Evolutionary conservation across 1,284 basidiomycete genomes (phyloP).

Genomic region (Irpex lacteus): DNA sequence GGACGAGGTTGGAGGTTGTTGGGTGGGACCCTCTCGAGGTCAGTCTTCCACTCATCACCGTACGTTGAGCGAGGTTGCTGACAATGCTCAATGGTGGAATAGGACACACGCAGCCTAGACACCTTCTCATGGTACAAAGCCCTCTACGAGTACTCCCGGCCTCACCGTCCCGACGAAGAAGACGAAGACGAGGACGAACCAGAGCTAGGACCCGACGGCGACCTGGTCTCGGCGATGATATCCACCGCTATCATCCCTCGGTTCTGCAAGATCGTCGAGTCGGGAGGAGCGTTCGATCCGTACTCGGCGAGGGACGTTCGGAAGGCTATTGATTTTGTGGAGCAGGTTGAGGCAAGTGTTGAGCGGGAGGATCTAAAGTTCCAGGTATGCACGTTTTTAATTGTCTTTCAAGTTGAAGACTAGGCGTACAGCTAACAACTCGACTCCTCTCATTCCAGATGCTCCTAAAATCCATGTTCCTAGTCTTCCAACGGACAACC

Average conservation of each 20-base stretch:
- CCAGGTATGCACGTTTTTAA: constrained; percentile 49
- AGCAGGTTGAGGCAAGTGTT: constrained; percentile 81
- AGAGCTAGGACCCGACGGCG: constrained; percentile 78
- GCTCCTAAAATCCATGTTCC: constrained; percentile 62
- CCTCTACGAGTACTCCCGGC: constrained; percentile 77
- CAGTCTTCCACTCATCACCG: constrained; percentile 22
- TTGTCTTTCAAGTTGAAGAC: too few relatives aligned
- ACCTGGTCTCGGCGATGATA: constrained; percentile 87
- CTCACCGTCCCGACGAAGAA: constrained; percentile 28
- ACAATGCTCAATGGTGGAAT: not conserved
- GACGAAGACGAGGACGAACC: constrained; percentile 43
- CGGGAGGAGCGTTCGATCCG: constrained; percentile 72
- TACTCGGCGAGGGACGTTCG: constrained; percentile 72
- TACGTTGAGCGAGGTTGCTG: too few relatives aligned
- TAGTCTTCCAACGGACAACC: constrained; percentile 58
- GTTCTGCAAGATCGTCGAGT: constrained; percentile 66
- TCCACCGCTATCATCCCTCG: constrained; percentile 80
- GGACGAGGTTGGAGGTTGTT: constrained; percentile 83
- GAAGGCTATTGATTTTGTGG: constrained; percentile 69
- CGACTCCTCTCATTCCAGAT: too few relatives aligned
- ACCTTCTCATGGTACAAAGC: constrained; percentile 82
- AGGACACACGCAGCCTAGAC: constrained; percentile 66
- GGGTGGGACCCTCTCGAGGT: constrained; percentile 89
- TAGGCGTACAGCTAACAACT: not conserved
- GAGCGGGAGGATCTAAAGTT: constrained; percentile 66